Evolutionary conservation across 192 early-diverging fungal species (phyloP).

Genomic region (Kickxella alabastrina): DNA sequence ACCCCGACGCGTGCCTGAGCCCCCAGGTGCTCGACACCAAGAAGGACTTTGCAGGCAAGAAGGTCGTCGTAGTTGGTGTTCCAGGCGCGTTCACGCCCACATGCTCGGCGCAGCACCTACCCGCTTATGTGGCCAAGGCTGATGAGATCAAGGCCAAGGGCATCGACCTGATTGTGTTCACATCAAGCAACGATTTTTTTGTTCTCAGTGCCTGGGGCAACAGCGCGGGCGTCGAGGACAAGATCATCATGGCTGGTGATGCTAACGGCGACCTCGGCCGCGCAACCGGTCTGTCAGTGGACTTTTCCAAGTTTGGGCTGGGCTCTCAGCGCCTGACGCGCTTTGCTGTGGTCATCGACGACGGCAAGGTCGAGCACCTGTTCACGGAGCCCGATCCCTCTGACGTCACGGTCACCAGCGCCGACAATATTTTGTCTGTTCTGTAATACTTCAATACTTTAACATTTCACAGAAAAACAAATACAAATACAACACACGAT

Average conservation of each 20-base stretch:
- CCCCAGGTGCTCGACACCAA: slow-evolving; percentile 41
- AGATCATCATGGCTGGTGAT: slow-evolving; percentile 66
- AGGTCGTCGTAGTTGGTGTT: slow-evolving; percentile 34
- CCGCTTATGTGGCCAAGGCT: slow-evolving; percentile 19
- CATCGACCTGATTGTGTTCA: slow-evolving; percentile 41
- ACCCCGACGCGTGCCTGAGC: slow-evolving; percentile 45
- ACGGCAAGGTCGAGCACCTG: slow-evolving; percentile 65
- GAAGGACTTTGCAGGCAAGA: slow-evolving; percentile 45
- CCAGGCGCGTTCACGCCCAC: slow-evolving; percentile 41
- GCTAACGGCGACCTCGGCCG: slow-evolving; percentile 64
- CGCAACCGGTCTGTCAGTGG: slow-evolving; percentile 62
- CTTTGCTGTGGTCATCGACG: slow-evolving; percentile 64
- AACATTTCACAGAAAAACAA: no score
- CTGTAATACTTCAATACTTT: slow-evolving; percentile 37
- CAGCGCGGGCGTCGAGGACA: slow-evolving; percentile 25
- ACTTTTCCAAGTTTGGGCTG: slow-evolving; percentile 57
- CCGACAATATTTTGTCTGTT: slow-evolving; percentile 52
- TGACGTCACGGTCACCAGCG: slow-evolving; percentile 56
- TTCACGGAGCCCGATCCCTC: slow-evolving; percentile 55
- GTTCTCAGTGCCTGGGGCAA: slow-evolving; percentile 56
- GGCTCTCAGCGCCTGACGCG: slow-evolving; percentile 63
- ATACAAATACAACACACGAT: no score
- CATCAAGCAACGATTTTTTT: slow-evolving; percentile 51
- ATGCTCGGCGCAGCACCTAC: slow-evolving; percentile 38
- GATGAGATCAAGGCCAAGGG: slow-evolving; percentile 37